Evolutionary conservation across 1,284 basidiomycete genomes (phyloP), one percentile per base, ranked within the genome.

Genomic region (Xerocomus nothofagi): DNA sequence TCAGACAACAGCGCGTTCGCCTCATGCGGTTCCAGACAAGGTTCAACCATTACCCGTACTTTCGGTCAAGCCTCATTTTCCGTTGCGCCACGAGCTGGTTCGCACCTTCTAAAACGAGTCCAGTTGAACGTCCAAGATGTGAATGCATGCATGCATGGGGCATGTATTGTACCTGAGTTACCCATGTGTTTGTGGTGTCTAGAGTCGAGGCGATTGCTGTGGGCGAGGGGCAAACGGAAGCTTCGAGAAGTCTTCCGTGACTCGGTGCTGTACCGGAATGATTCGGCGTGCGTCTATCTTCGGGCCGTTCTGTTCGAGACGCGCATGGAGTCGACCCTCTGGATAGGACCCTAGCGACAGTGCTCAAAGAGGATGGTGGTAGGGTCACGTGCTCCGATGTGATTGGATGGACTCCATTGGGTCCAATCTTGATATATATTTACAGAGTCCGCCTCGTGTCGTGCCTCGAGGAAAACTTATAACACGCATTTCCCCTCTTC

Each of bases 401-500:
- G 55, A 66, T 67, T 64, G 61, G 65, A 0, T 14, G 20, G 20
- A 12, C 18, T 44, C 39, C 47, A 44, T 62, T 52, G 58, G 52
- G 39, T 49, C 23, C 12, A 15, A 18, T 27, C 30, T 51, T 27
- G 30, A 23, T 41, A 44, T 54, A 48, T 54, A 55, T 57, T 52
- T 51, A 34, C 24, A 49, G 33, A 29, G 27, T 11, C 41, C 17
- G 56, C 62, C 62, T 65, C 62, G 57, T 65, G 62, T 53, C 44
- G 3, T 1, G 61, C 63, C 62, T 59, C 52, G 54, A 59, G 63
- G 61, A 21, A 21, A 20, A 24, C 46, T 55, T 66, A 56, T 56
- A 66, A 38, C 52, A 36, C 33, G 26, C 47, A 31, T 21, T 26
- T 21, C 11, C 29, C 37, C 39, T 21, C 34, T 20, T 34, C 18